Evolutionary conservation across 441 rosid species (phyloP), one percentile per base, ranked within the genome.

Genomic region (Dalechampia spathulata): DNA sequence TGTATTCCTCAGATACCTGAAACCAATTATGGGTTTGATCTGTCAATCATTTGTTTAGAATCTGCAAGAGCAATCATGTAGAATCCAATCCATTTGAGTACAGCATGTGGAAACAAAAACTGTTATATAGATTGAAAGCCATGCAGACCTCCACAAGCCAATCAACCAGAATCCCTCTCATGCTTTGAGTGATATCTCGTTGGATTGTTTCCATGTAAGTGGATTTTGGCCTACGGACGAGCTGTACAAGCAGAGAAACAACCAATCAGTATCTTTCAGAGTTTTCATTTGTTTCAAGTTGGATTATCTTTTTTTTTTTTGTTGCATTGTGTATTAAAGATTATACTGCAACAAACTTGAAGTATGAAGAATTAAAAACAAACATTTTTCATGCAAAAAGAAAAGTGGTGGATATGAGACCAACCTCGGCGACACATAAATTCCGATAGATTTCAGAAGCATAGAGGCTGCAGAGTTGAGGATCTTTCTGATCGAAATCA

Each of bases 1-100:
- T 83, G 73, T 83, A 91, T 72, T 87, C 96, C 64, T 87, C 95
- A 45, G 95, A 87, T 66, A 91, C 95, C 96, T 90, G 85, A 71
- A 70, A 59, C 38, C 55, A 62, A 61, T 54, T 40, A 47, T 46
- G 12, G 28, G 27, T 20, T 66, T 65, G 14, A 48, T 50, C n/a
- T 17, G 42, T 50, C 53, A 42, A 14, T 30, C 26, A 6, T 11
- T 26, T 19, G 3, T 43, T 20, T 45, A 9, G 20, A 46, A 54
- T 2, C 22, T 8, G 30, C 7, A 32, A 45, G 46, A 55, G n/a
- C 46, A 41, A n/a, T n/a, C 34, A 30, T 30, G 34, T 3, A 30
- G 32, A 37, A n/a, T n/a, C 1, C 32, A 19, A 14, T 44, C 42
- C 30, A 16, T 7, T n/a, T 3, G 39, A 42, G 40, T 13, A 23